These are phyloP conservation scores for Solanum appendiculatum DNA, from an alignment of 257 asterid species.

Conservation along the genomic window DNA sequence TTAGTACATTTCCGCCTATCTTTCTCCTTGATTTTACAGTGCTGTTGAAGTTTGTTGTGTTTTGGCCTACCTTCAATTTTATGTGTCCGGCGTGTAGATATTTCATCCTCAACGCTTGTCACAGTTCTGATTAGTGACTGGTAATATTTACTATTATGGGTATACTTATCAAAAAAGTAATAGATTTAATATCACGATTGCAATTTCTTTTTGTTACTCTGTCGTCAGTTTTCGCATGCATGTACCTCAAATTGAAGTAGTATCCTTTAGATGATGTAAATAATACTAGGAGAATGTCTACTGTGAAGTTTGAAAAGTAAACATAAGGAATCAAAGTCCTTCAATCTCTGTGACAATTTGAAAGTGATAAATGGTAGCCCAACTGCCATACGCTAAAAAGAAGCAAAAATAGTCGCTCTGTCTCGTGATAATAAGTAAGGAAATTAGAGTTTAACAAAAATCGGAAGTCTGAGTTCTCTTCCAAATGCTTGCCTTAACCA, in stretches of 20 bases:
- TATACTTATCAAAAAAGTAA: not conserved
- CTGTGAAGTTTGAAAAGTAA: not conserved
- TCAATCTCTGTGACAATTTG: not conserved
- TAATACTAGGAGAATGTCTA: not conserved
- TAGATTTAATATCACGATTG: not conserved
- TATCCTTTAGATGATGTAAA: not conserved
- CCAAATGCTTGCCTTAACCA: not conserved
- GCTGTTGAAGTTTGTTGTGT: not conserved
- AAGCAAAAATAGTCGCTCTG: not conserved
- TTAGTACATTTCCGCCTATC: not conserved
- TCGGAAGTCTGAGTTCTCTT: not conserved
- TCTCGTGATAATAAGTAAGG: not conserved
- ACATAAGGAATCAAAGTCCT: not conserved
- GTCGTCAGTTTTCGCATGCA: not conserved
- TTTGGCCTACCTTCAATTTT: not conserved
- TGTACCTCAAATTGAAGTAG: not conserved
- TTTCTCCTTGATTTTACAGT: not conserved
- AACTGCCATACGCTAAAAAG: not conserved
- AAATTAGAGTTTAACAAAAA: not conserved
- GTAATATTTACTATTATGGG: not conserved
- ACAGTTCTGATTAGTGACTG: not conserved
- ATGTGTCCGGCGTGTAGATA: not conserved
- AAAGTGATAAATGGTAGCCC: not conserved
- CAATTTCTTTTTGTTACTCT: not conserved
- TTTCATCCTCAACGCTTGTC: not conserved